Conservation (phyloP, 2,329 filamentous ascomycete genomes). For the Aspergillus sp. region DNA sequence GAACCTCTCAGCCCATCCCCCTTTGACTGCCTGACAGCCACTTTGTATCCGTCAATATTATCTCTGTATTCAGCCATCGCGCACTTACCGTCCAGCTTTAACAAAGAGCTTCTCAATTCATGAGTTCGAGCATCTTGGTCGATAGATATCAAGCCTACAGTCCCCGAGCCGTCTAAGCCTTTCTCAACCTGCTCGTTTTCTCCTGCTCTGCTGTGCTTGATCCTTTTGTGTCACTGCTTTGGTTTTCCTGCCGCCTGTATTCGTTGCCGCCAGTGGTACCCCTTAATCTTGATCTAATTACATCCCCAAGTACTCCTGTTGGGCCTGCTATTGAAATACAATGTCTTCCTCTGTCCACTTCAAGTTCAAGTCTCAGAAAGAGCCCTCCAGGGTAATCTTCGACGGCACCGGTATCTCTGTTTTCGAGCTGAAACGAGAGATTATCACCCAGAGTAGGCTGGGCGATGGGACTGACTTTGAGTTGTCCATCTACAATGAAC, state of each 20-base stretch:
- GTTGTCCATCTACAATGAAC: conserved; percentile 85
- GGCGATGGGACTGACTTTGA: conserved; percentile 96
- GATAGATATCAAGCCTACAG: conserved; percentile 18
- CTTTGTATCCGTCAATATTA: conserved; percentile 23
- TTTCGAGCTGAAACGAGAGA: conserved; percentile 97
- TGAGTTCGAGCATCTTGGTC: conserved; percentile 16
- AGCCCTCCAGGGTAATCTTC: conserved; percentile 87
- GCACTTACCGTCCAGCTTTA: conserved; percentile 16
- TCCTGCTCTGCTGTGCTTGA: conserved; percentile 2
- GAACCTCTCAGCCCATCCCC: conserved; percentile 6
- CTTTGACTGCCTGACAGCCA: conserved; percentile 11
- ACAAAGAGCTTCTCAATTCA: conserved; percentile 19
- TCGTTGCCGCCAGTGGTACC: conserved; percentile 16
- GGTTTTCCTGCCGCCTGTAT: conserved; percentile 16
- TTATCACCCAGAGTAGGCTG: conserved; percentile 86
- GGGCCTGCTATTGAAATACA: conserved; percentile 35
- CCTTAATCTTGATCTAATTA: conserved; percentile 20
- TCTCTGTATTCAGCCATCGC: conserved; percentile 27
- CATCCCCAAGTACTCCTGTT: conserved; percentile 17
- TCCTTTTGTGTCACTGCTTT: conserved; percentile 10
- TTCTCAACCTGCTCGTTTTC: conserved; percentile 7
- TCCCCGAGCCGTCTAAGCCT: conserved; percentile 8
- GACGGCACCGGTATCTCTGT: conserved; percentile 97
- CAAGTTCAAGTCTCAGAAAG: conserved; percentile 99
- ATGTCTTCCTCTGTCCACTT: conserved; percentile 99